These are phyloP conservation scores for Polyporus arcularius DNA, from an alignment of 768 basidiomycete genomes.

Conservation along the genomic window DNA sequence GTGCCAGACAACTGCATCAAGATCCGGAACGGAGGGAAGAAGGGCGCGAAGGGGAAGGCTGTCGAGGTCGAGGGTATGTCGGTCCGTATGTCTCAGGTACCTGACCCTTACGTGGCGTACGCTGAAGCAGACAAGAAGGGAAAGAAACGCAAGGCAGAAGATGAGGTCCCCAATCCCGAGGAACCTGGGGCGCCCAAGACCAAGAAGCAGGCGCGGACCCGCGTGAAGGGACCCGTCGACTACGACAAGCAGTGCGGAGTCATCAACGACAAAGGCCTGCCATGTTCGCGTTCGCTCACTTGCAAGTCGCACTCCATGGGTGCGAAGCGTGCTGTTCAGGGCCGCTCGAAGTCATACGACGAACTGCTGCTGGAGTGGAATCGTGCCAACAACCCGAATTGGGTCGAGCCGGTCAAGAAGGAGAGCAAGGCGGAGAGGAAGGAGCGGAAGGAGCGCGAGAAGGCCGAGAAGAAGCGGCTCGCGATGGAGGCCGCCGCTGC, in stretches of 20 bases:
- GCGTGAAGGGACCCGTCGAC: constrained; percentile 84
- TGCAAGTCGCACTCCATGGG: constrained; percentile 99
- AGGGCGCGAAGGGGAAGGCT: constrained; percentile 56
- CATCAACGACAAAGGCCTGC: constrained; percentile 91
- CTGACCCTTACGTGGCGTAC: background rate
- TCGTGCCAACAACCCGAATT: constrained; percentile 83
- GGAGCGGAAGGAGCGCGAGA: constrained; percentile 79
- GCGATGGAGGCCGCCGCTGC: constrained; percentile 70
- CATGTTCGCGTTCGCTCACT: constrained; percentile 92
- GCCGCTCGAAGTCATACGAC: constrained; percentile 83
- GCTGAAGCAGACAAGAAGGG: constrained; percentile 45
- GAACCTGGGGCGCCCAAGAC: constrained; percentile 71
- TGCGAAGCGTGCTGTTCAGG: constrained; percentile 88
- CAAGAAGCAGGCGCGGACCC: constrained; percentile 77
- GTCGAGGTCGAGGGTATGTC: constrained; percentile 43
- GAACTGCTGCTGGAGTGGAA: constrained; percentile 92
- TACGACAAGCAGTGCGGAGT: constrained; percentile 94
- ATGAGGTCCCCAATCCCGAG: constrained; percentile 61
- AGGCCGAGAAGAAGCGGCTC: constrained; percentile 77
- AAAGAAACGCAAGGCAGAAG: constrained; percentile 85
- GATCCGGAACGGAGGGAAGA: constrained; percentile 56
- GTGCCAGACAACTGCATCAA: constrained; percentile 59
- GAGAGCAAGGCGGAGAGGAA: constrained; percentile 89
- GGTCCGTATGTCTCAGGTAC: background rate
- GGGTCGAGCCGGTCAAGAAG: constrained; percentile 83